A percentile compares a stretch with the other conserved stretches of the same genome.
Conservation (phyloP, 768 basidiomycete species). For the Boletus fagicola region DNA sequence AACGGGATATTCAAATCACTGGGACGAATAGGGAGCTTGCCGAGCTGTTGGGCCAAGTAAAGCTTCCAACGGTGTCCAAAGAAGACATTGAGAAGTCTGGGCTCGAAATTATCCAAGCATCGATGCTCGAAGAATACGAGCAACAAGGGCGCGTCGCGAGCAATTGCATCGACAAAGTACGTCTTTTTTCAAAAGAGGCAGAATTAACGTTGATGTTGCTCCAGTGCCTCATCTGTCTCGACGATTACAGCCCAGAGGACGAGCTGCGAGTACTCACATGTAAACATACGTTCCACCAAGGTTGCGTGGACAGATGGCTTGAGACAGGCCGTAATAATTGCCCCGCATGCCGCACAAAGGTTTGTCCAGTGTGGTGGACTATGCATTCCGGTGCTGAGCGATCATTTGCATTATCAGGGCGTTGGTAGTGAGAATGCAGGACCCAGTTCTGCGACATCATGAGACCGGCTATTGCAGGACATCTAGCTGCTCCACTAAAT, state of each 20-base stretch:
- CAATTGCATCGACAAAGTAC: constrained; percentile 79
- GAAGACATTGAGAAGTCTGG: constrained; percentile 87
- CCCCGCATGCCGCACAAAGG: constrained; percentile 84
- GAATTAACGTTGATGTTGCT: not conserved
- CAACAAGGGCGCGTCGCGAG: constrained; percentile 61
- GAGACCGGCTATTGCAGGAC: constrained; percentile 11
- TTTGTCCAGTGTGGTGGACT: constrained; percentile 29
- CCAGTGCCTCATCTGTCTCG: constrained; percentile 83
- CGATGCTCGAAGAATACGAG: constrained; percentile 49
- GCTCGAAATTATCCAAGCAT: constrained; percentile 67
- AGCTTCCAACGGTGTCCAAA: constrained; percentile 77
- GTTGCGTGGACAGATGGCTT: constrained; percentile 88
- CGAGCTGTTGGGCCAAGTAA: constrained; percentile 77
- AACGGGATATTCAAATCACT: not conserved
- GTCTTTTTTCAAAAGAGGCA: constrained; percentile 25
- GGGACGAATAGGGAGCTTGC: constrained; percentile 62
- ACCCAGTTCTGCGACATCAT: constrained; percentile 6
- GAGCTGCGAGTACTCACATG: constrained; percentile 80
- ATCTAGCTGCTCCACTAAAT: not conserved
- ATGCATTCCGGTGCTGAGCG: not conserved
- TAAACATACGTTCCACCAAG: constrained; percentile 86
- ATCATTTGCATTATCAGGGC: constrained; percentile 16
- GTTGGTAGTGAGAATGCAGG: constrained; percentile 23
- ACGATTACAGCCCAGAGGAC: constrained; percentile 78
- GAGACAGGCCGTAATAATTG: constrained; percentile 85